Evolutionary conservation across 768 basidiomycete genomes (phyloP).

Genomic region (Leucosporidium yakuticum): DNA sequence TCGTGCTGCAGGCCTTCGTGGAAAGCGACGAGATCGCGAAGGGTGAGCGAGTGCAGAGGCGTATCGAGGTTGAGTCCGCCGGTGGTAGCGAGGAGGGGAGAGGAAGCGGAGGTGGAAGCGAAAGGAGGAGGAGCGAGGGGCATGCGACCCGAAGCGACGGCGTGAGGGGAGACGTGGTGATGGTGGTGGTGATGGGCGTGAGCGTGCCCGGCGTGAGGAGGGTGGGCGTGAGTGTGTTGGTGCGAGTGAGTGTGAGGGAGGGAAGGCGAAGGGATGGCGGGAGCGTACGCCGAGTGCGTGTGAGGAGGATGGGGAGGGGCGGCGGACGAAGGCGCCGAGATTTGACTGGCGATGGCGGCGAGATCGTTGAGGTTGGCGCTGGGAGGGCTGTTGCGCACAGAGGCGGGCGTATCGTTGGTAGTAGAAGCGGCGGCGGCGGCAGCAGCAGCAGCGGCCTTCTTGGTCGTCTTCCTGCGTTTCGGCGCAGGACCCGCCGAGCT

Average conservation of each 20-base stretch:
- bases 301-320: neutral
- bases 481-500: neutral
- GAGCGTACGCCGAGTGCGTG: neutral
- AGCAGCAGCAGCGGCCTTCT: neutral
- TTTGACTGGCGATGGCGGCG: slow-evolving; percentile 1
- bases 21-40: slow-evolving; percentile 4
- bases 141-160: no score
- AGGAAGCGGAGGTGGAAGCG: slow-evolving; percentile 15
- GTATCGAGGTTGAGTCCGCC: neutral
- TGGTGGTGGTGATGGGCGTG: slow-evolving; percentile 38
- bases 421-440: neutral
- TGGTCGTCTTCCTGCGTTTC: slow-evolving; percentile 5
- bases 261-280: neutral
- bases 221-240: neutral
- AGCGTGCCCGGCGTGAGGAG: neutral
- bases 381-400: neutral
- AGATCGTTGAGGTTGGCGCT: neutral
- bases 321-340: neutral
- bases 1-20: slow-evolving; percentile 5
- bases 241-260: neutral
- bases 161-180: slow-evolving; percentile 34
- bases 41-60: neutral
- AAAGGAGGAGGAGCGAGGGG: slow-evolving; percentile 1
- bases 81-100: neutral
- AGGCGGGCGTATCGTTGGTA: no score